Percentiles rank a stretch among this genome's conserved stretches.
phyloP scores from a whole-genome alignment of 495 filamentous ascomycete species.

The Thozetella sp. region DNA sequence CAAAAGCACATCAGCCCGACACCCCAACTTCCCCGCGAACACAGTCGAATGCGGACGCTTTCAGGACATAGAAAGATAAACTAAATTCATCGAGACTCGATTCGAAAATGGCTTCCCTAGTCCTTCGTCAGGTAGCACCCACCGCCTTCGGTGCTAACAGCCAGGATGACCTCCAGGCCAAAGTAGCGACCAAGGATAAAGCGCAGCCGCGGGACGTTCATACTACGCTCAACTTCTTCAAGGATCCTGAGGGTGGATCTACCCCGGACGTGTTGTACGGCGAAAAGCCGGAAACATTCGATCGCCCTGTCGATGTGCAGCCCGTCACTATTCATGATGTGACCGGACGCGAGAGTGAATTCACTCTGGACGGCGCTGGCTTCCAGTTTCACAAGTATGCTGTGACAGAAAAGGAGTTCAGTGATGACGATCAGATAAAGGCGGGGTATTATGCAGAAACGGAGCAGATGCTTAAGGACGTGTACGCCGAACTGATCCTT shows the following conservation, averaged over 20 bases:
- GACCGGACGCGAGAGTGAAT: constrained; percentile 49
- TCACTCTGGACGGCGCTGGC: constrained; percentile 47
- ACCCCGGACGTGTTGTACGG: constrained; percentile 46
- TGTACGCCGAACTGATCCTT: too few relatives aligned
- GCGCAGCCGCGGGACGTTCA: constrained; percentile 34
- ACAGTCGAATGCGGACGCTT: too few relatives aligned
- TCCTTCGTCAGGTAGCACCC: neutral
- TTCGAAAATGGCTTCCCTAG: neutral
- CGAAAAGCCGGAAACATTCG: constrained; percentile 47
- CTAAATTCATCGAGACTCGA: too few relatives aligned
- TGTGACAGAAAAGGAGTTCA: constrained; percentile 50
- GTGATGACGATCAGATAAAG: constrained; percentile 58
- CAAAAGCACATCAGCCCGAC: too few relatives aligned
- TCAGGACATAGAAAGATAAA: too few relatives aligned
- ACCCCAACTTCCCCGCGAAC: too few relatives aligned
- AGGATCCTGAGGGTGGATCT: constrained; percentile 56
- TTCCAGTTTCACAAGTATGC: constrained; percentile 53
- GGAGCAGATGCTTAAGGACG: constrained; percentile 57
- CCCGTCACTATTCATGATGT: constrained; percentile 47
- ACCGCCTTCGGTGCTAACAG: neutral
- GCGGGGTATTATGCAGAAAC: constrained; percentile 56
- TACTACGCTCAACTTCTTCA: constrained; percentile 56
- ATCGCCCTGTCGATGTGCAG: constrained; percentile 32
- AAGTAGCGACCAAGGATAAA: neutral
- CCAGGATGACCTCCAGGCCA: neutral